These are phyloP conservation scores for Aphanomyces stellatus DNA, from an alignment of 352 stramenopile genomes.

Conservation along the genomic window DNA sequence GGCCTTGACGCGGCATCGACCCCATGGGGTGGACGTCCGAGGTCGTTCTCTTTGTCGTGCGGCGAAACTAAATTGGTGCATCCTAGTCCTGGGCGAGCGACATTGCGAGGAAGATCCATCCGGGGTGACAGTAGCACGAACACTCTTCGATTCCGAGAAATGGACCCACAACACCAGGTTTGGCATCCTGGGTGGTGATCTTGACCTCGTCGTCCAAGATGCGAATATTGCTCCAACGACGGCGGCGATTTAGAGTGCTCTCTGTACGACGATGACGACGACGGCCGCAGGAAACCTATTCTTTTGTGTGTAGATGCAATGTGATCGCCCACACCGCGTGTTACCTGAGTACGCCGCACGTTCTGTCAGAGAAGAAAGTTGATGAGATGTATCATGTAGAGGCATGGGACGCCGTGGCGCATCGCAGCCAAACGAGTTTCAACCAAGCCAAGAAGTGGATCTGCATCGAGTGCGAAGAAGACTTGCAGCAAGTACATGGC, in stretches of 20 bases:
- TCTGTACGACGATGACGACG: conserved; percentile 27
- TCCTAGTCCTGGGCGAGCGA: background rate
- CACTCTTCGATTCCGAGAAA: background rate
- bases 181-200: background rate
- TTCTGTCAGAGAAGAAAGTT: background rate
- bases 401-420: conserved; percentile 19
- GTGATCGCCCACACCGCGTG: conserved; percentile 52
- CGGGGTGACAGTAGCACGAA: background rate
- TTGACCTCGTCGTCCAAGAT: conserved; percentile 21
- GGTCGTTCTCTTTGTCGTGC: background rate
- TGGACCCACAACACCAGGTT: conserved; percentile 13
- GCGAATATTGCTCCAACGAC: conserved; percentile 51
- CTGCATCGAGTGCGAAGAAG: conserved; percentile 23
- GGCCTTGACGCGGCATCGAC: background rate
- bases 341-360: conserved; percentile 26
- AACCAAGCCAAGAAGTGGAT: conserved; percentile 6
- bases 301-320: conserved; percentile 28
- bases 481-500: conserved; percentile 38
- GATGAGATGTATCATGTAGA: conserved; percentile 19
- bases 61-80: background rate
- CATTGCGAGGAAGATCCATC: background rate
- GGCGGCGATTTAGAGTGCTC: conserved; percentile 58
- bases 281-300: no score
- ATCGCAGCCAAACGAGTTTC: conserved; percentile 3
- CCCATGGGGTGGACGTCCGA: background rate